Evolutionary conservation across 495 filamentous ascomycete genomes (phyloP), one percentile per base, ranked within the genome.

Genomic region (Penicillium daleae): DNA sequence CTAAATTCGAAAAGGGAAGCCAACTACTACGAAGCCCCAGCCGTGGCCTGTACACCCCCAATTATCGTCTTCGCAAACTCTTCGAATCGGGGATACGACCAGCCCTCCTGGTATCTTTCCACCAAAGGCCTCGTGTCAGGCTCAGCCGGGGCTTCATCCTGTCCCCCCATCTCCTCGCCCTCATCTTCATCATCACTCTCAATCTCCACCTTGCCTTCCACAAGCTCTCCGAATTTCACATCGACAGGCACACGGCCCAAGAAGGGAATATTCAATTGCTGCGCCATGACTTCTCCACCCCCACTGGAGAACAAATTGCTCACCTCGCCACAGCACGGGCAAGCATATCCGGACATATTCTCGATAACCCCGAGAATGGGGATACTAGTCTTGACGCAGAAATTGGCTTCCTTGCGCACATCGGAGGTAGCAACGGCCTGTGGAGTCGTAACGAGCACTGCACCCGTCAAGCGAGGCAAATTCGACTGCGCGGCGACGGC

Each of bases 261-360:
- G 69, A 98, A 98, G 44, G 81, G 82, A 31, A 99, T 90, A 4
- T 79, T 83, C 73, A 93, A 92, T 66, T 98, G 92, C 65, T 83
- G 75, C 19, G 93, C 92, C 95, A 99, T 97, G 26, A 90, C 86
- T 75, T 91, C 76, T 8, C 96, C 95, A 8, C 95, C 95, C 19
- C 95, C 96, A 56, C 87, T 92, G 52, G 87, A 89, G 71, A 98
- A 98, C 58, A 98, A 78, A 78, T 98, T 91, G 46, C 91, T 96
- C 74, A 92, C 92, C 75, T 96, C 92, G 65, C 89, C 90, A 77
- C 95, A 99, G 71, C 93, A 92, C 35, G 94, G 94, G 76, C 95
- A 99, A 57, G 97, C 90, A 76, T 93, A 99, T 2, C 95, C 95
- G 27, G 89, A 89, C 96, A 99, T 98, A 75, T 99, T 99, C 80